Evolutionary conservation across 1,284 basidiomycete species (phyloP).

Genomic region (Tilletia walkeri): DNA sequence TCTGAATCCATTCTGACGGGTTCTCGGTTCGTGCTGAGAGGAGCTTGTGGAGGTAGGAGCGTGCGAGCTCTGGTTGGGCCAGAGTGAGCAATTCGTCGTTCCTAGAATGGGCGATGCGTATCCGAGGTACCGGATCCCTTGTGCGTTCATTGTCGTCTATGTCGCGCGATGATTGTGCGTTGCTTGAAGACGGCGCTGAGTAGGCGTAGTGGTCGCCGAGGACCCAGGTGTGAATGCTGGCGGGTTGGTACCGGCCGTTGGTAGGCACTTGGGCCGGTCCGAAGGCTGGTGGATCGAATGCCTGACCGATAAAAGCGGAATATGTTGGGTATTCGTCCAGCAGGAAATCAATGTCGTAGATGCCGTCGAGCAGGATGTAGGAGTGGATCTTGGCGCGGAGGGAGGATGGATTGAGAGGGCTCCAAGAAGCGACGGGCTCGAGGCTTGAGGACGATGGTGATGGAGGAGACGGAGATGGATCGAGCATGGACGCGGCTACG

Average conservation of each 20-base stretch:
- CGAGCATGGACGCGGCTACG: slow-evolving; percentile 4
- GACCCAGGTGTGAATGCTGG: slow-evolving; percentile 63
- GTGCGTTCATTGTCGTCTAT: not conserved
- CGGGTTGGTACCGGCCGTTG: not conserved
- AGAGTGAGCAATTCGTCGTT: slow-evolving; percentile 7
- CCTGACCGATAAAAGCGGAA: slow-evolving; percentile 3
- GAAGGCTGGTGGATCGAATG: not conserved
- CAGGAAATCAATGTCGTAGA: slow-evolving; percentile 10
- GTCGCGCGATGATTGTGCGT: not conserved
- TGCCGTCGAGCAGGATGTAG: slow-evolving; percentile 14
- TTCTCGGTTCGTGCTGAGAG: not conserved
- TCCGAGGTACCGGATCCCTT: not conserved
- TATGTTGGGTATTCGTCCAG: slow-evolving; percentile 9
- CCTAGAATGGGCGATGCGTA: not conserved
- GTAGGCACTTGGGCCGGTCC: not conserved
- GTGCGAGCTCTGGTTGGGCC: slow-evolving; percentile 6
- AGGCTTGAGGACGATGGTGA: not conserved
- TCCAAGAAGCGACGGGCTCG: not conserved
- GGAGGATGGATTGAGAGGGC: not conserved
- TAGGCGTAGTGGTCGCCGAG: slow-evolving; percentile 69
- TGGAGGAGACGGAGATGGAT: not conserved
- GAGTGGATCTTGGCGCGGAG: slow-evolving; percentile 2
- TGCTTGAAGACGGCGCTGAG: not conserved
- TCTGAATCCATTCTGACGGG: not conserved
- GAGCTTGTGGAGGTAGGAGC: not conserved